Base-by-base conservation (phyloP, 2,329 filamentous ascomycete species). In the Remersonia thermophila region DNA sequence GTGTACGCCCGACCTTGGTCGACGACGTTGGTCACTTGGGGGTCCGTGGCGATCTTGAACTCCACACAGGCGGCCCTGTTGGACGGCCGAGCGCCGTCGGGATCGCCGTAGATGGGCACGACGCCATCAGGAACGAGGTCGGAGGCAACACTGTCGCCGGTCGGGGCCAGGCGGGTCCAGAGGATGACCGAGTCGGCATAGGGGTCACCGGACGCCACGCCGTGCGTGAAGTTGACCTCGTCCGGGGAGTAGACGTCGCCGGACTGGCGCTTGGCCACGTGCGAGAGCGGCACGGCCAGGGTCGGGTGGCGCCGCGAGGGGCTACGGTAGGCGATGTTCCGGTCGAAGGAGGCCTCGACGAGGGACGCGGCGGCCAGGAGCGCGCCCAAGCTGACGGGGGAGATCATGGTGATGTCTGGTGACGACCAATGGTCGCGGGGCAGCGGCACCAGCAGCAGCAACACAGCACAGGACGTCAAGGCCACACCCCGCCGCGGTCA, bases 1-100 rank as follows among this genome's bases (percentile, higher is more conserved):
- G 81, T 85, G 50, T 76, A 83, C 1, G 68, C 77, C 26, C 58
- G 69, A 4, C 80, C 80, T 1, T 60, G 61, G 34, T 68, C 62
- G 2, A 72, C 70, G 7, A 71, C 58, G 2, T 40, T 36, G 1
- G 49, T 41, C n/a, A 55, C 37, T n/a, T 59, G 54, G 33, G 63
- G 51, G 45, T 68, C 65, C 14, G 58, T 57, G 11, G 65, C 63
- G 13, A 83, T 68, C 39, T 67, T 69, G 64, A 74, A 85, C 26
- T 77, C 65, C 1, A 84, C 67, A 47, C 80, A 85, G 23, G 83
- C 65, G 0, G 80, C 62, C 39, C 65, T 72, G 12, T 69, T 74
- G 3, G 66, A 59, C 7, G 56, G 49, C 31, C 67, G 55, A 43
- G 66, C 62, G 12, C 53, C 46, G 15, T 61, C 58, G 17, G 62